These are phyloP conservation scores for Xylaria sp. DNA, from an alignment of 2,329 filamentous ascomycete species.

Conservation along the genomic window DNA sequence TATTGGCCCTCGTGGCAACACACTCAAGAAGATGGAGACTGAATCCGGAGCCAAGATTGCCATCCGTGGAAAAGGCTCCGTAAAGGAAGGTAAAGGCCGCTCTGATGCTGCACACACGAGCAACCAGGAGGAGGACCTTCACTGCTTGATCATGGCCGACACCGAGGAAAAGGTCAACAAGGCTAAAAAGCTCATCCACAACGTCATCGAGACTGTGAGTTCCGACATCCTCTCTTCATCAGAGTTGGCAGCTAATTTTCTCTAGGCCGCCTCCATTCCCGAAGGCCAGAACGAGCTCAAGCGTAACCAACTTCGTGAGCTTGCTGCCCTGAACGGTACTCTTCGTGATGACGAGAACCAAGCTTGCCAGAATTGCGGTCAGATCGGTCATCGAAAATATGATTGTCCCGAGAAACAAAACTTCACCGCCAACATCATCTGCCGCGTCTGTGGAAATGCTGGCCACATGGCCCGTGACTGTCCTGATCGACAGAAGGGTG, in stretches of 20 bases:
- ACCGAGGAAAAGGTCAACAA: slow-evolving; percentile 99
- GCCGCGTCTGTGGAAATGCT: slow-evolving; percentile 94
- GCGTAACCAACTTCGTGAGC: slow-evolving; percentile 94
- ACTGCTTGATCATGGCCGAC: slow-evolving; percentile 99
- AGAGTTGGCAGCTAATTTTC: slow-evolving; percentile 18
- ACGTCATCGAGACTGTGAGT: slow-evolving; percentile 95
- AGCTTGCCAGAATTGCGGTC: slow-evolving; percentile 97
- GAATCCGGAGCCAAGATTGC: slow-evolving; percentile 98
- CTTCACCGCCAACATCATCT: slow-evolving; percentile 99
- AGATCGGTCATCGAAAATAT: slow-evolving; percentile 98
- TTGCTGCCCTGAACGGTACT: slow-evolving; percentile 96
- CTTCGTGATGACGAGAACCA: slow-evolving; percentile 99
- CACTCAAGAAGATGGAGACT: slow-evolving; percentile 98
- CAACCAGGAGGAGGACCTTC: slow-evolving; percentile 99
- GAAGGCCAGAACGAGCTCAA: slow-evolving; percentile 99
- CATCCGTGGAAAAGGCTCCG: slow-evolving; percentile 97
- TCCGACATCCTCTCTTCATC: not conserved
- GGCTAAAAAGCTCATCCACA: slow-evolving; percentile 96
- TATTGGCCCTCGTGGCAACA: slow-evolving; percentile 99
- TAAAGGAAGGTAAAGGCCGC: slow-evolving; percentile 98
- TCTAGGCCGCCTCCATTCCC: slow-evolving; percentile 90
- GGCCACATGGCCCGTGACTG: slow-evolving; percentile 98
- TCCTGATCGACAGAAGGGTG: slow-evolving; percentile 85
- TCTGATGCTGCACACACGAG: slow-evolving; percentile 98
- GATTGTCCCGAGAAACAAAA: slow-evolving; percentile 97